A percentile compares a stretch with the other conserved stretches of the same genome.
phyloP scores from a whole-genome alignment of 768 basidiomycete genomes.

The Termitomyces sp. region DNA sequence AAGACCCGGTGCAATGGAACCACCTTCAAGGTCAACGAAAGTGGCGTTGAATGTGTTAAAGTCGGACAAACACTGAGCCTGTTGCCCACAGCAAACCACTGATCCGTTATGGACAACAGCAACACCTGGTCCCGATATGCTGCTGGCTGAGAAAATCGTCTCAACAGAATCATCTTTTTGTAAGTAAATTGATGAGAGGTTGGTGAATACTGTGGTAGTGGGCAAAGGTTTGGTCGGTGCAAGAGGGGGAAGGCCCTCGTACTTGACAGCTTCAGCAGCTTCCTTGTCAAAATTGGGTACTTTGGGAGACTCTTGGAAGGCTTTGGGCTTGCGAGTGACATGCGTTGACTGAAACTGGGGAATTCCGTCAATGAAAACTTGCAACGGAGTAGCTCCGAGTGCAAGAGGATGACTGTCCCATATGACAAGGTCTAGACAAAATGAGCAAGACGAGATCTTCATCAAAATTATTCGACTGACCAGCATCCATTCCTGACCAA shows the following conservation, averaged over 20 bases:
- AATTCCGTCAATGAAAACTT: conserved; percentile 90
- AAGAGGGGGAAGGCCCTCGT: conserved; percentile 76
- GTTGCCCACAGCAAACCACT: conserved; percentile 42
- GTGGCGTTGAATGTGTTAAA: conserved; percentile 17
- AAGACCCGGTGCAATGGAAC: conserved; percentile 59
- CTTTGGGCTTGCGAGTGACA: conserved; percentile 42
- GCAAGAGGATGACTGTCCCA: conserved; percentile 85
- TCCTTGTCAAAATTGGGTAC: conserved; percentile 73
- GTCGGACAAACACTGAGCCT: conserved; percentile 17
- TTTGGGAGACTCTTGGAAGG: conserved; percentile 40
- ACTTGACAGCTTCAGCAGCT: conserved; percentile 49
- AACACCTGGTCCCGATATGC: conserved; percentile 20
- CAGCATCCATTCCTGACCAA: conserved; percentile 67
- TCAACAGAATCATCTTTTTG: conserved; percentile 23
- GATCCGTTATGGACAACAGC: conserved; percentile 41
- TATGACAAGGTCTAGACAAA: conserved; percentile 58
- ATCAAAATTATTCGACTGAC: conserved; percentile 21
- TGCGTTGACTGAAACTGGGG: conserved; percentile 53
- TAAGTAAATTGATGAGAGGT: conserved; percentile 48
- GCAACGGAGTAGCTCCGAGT: conserved; percentile 79
- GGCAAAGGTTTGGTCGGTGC: conserved; percentile 29
- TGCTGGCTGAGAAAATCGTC: conserved; percentile 19
- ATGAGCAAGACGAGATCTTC: background rate
- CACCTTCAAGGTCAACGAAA: conserved; percentile 64
- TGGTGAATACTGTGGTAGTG: conserved; percentile 48